Conservation (phyloP, 169 alveolate species). For the Eimeria acervulina region DNA sequence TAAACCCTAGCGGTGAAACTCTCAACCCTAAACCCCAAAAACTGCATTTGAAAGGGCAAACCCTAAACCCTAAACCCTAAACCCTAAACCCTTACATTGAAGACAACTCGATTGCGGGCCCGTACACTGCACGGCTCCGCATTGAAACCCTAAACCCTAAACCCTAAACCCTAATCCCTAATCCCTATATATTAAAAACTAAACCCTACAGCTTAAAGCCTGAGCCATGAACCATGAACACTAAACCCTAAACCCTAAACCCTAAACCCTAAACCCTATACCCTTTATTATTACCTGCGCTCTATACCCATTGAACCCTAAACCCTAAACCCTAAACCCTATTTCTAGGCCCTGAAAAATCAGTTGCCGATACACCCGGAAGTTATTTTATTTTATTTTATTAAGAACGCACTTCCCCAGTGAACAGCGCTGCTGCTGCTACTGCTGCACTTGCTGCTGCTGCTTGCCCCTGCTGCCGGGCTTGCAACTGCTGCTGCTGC, state of each 20-base stretch:
- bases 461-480: slow-evolving; percentile 1
- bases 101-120: not conserved
- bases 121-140: too few species aligned
- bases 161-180: not conserved
- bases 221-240: not conserved
- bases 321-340: slow-evolving; percentile 31
- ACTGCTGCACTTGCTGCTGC: not conserved
- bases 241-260: too few species aligned
- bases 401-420: too few species aligned
- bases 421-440: too few species aligned
- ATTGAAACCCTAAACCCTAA: too few species aligned
- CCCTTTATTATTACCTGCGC: too few species aligned
- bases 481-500: slow-evolving; percentile 3
- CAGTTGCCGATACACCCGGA: too few species aligned
- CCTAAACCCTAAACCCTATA: not conserved
- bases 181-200: not conserved
- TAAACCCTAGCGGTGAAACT: not conserved
- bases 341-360: not conserved
- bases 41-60: not conserved
- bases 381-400: too few species aligned
- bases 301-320: not conserved
- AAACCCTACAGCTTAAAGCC: slow-evolving; percentile 1
- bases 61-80: slow-evolving; percentile 26
- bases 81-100: not conserved
- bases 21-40: not conserved